phyloP scores from a whole-genome alignment of 2,329 filamentous ascomycete genomes.

The Stemphylium vesicarium region DNA sequence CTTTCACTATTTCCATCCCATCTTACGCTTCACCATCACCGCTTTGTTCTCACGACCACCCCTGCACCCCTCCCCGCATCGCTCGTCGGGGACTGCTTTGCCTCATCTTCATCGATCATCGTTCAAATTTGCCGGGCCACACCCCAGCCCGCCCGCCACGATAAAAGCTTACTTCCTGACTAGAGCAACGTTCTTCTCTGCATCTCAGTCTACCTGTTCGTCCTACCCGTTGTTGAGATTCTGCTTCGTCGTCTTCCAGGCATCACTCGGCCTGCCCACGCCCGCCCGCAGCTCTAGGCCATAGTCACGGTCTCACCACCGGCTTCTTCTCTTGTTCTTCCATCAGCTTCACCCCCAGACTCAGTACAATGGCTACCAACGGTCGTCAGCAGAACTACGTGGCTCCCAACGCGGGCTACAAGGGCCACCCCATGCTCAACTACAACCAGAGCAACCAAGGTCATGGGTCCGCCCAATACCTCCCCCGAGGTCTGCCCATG shows the following conservation, averaged over 20 bases:
- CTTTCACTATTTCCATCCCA: constrained; percentile 11
- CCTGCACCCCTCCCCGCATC: constrained; percentile 2
- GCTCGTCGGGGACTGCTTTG: constrained; percentile 6
- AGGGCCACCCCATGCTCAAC: constrained; percentile 41
- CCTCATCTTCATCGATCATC: constrained; percentile 31
- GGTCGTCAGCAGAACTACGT: constrained; percentile 40
- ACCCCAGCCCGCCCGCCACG: background rate
- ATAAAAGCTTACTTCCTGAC: constrained; percentile 18
- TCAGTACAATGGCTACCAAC: constrained; percentile 38
- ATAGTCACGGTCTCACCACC: constrained; percentile 1
- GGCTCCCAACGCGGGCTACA: constrained; percentile 34
- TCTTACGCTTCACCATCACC: constrained; percentile 15
- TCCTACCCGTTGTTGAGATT: constrained; percentile 22
- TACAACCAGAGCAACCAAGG: constrained; percentile 39
- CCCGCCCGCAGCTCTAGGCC: constrained; percentile 8
- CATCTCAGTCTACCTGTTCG: constrained; percentile 37
- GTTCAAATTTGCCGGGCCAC: background rate
- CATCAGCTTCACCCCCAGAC: constrained; percentile 2
- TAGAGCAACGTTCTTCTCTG: constrained; percentile 42
- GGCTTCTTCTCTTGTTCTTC: constrained; percentile 1
- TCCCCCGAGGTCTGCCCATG: constrained; percentile 45
- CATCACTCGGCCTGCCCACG: constrained; percentile 11
- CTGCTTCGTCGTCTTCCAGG: constrained; percentile 14
- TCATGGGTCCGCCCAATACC: constrained; percentile 42
- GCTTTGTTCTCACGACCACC: background rate